Base-by-base conservation (phyloP, 495 filamentous ascomycete genomes). In the Elasticomyces elasticus region DNA sequence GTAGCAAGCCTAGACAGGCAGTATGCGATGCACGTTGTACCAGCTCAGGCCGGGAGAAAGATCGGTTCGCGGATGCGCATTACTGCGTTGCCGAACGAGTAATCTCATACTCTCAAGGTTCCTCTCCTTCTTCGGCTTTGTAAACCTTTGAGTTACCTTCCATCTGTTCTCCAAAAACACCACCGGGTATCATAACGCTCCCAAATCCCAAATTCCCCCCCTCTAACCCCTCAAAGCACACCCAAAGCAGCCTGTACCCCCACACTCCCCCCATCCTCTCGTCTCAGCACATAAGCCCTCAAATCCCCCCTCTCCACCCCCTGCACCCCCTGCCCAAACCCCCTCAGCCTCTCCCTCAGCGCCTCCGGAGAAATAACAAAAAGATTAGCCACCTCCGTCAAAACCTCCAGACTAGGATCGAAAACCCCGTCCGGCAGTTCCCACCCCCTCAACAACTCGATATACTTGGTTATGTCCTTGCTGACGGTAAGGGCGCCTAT, bases 301-400 rank as follows among this genome's bases (percentile, higher is more conserved):
- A 96, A 81, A 66, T 95, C 89, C 19, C 53, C 71, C 71, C 55
- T 72, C 67, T 75, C 80, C 73, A 76, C 87, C 60, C 61, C 71
- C 64, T 78, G 65, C 70, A 78, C 28, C n/a, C 50, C 63, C 13
- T 60, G 58, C 9, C 70, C 67, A 24, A 64, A 67, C 27, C 74
- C 78, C 55, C 83, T 79, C 65, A 95, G 71, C 49, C 87, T 75
- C 71, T 95, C 90, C 41, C 83, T 76, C 52, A 96, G 71, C 28
- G 89, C 90, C 72, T 96, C 90, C 12, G 85, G 81, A 19, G 88
- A 87, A 69, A 97, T 88, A 37, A 97, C 92, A 64, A 97, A 99
- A 43, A 99, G 69, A 67, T 87, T 95, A n/a, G 88, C 91, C 54
- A 99, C 88, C 72, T 97, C 94, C 30, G 86, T 80, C 52, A 97